A percentile compares a stretch with the other conserved stretches of the same genome.
These are phyloP conservation scores for Suhomyces maxii DNA, from an alignment of 1,139 yeast species.

Conservation along the genomic window DNA sequence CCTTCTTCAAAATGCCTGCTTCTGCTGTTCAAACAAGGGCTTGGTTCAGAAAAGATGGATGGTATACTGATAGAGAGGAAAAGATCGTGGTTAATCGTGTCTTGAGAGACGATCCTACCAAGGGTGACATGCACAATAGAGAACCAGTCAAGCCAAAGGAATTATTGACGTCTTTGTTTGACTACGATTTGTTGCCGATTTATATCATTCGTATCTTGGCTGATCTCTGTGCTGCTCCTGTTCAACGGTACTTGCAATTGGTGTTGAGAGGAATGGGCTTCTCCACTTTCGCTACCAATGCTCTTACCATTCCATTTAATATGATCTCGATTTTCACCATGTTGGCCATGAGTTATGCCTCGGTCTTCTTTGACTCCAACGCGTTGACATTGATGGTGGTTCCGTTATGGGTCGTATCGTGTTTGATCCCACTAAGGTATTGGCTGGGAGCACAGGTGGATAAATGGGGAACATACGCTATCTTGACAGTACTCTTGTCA, in stretches of 20 bases:
- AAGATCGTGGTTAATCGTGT: slow-evolving; percentile 32
- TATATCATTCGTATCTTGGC: slow-evolving; percentile 20
- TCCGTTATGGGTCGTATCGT: slow-evolving; percentile 14
- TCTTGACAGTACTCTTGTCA: slow-evolving; percentile 17
- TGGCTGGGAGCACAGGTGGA: slow-evolving; percentile 20
- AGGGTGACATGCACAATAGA: slow-evolving; percentile 37
- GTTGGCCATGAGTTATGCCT: slow-evolving; percentile 13
- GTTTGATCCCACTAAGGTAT: slow-evolving; percentile 17
- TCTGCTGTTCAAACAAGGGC: slow-evolving; percentile 31
- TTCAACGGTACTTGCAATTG: slow-evolving; percentile 16
- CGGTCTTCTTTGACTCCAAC: slow-evolving; percentile 14
- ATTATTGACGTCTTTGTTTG: slow-evolving; percentile 21
- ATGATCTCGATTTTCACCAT: slow-evolving; percentile 16
- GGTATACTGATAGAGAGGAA: slow-evolving; percentile 39
- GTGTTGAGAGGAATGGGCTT: slow-evolving; percentile 20
- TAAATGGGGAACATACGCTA: slow-evolving; percentile 21
- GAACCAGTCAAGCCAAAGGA: slow-evolving; percentile 26
- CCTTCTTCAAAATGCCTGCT: slow-evolving; percentile 36
- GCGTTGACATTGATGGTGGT: slow-evolving; percentile 13
- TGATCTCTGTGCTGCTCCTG: slow-evolving; percentile 17
- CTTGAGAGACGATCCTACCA: slow-evolving; percentile 33
- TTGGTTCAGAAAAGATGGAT: slow-evolving; percentile 31
- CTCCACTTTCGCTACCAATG: slow-evolving; percentile 20
- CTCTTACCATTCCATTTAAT: slow-evolving; percentile 21
- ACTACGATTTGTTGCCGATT: slow-evolving; percentile 27